Evolutionary conservation across 2,329 filamentous ascomycete genomes (phyloP).

Genomic region (Colletotrichum theobromicola): DNA sequence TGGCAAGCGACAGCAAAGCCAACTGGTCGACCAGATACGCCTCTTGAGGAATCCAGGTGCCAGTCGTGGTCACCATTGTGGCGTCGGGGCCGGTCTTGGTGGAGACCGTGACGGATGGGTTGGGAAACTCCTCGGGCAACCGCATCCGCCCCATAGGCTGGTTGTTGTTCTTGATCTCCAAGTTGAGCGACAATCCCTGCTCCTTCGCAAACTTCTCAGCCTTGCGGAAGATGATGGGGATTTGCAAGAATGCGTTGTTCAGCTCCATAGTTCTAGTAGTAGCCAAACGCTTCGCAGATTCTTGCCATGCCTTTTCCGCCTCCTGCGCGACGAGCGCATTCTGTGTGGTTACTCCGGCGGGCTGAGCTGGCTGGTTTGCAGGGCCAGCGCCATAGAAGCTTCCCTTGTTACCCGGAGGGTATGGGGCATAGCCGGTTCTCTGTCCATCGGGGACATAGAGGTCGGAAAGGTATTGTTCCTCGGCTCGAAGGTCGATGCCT

Average conservation of each 20-base stretch:
- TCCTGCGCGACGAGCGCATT: conserved; percentile 70
- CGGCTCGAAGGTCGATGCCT: conserved; percentile 85
- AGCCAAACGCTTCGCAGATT: conserved; percentile 66
- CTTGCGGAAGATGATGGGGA: conserved; percentile 64
- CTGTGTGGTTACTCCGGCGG: conserved; percentile 52
- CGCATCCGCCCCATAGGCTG: conserved; percentile 53
- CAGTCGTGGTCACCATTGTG: conserved; percentile 65
- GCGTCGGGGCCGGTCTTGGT: conserved; percentile 66
- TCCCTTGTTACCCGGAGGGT: conserved; percentile 58
- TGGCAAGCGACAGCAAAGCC: conserved; percentile 80
- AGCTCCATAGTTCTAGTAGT: conserved; percentile 71
- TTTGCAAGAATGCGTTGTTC: conserved; percentile 74
- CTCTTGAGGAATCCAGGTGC: conserved; percentile 76
- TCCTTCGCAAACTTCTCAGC: conserved; percentile 64
- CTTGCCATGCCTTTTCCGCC: conserved; percentile 69
- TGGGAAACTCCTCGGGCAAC: conserved; percentile 53
- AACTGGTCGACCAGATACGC: conserved; percentile 82
- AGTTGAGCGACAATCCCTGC: conserved; percentile 59
- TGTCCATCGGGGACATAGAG: conserved; percentile 59
- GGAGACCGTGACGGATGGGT: conserved; percentile 58
- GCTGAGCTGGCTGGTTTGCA: conserved; percentile 66
- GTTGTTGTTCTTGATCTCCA: conserved; percentile 56
- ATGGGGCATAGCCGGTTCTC: conserved; percentile 59
- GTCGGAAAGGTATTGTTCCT: conserved; percentile 81
- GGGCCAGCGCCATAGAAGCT: conserved; percentile 69